phyloP scores from a whole-genome alignment of 768 basidiomycete genomes.

The Pleurotus sapidus region DNA sequence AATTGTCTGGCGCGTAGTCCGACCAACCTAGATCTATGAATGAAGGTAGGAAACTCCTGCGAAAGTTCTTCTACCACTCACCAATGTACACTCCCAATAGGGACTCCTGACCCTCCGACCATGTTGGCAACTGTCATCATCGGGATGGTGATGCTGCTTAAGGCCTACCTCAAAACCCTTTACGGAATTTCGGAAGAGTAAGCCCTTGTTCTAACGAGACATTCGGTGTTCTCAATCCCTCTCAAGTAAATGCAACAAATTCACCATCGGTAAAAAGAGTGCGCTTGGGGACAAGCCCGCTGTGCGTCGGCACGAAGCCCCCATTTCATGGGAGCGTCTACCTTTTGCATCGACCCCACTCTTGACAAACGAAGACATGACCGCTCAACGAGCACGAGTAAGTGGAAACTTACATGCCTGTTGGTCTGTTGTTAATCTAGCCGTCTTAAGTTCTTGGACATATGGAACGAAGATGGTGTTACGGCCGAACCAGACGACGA shows the following conservation, averaged over 20 bases:
- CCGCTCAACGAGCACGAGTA: constrained; percentile 63
- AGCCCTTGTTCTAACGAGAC: constrained; percentile 24
- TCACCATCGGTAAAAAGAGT: constrained; percentile 84
- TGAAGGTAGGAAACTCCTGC: no score
- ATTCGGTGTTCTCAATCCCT: not conserved
- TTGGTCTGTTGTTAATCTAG: not conserved
- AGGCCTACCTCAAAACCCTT: constrained; percentile 76
- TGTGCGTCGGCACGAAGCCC: constrained; percentile 53
- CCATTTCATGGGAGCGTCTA: constrained; percentile 72
- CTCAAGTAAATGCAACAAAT: constrained; percentile 87
- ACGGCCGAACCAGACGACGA: constrained; percentile 62
- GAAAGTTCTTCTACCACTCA: no score
- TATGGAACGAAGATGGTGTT: constrained; percentile 83
- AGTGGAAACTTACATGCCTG: constrained; percentile 18
- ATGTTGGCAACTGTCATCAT: constrained; percentile 74
- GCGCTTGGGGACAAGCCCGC: constrained; percentile 84
- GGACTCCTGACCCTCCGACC: constrained; percentile 21
- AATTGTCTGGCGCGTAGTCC: no score
- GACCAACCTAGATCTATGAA: no score
- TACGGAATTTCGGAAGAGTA: constrained; percentile 94
- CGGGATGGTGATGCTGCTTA: constrained; percentile 84
- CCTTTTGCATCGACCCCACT: constrained; percentile 64
- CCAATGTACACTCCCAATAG: no score
- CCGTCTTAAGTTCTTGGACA: constrained; percentile 59
- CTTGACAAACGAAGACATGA: constrained; percentile 57